Evolutionary conservation across 148 eudicot species (phyloP), one percentile per base, ranked within the genome.

Genomic region (Camellia sinensis): DNA sequence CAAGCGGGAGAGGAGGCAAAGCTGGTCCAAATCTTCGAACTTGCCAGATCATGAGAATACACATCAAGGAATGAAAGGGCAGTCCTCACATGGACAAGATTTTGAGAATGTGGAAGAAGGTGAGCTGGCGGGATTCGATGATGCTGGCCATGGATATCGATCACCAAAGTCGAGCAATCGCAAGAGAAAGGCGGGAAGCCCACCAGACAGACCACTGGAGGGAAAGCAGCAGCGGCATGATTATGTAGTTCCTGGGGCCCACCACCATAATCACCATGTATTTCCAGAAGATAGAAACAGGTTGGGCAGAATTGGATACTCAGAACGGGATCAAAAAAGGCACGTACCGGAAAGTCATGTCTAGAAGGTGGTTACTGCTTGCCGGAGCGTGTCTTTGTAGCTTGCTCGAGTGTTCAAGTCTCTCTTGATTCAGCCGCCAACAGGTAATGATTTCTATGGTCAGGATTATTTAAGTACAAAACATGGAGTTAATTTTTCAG

Each of bases 51-150:
- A 85, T 78, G 89, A 85, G 74, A 80, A 83, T 67, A 46, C 79
- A 43, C 87, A 74, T 65, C 74, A 66, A 18, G 82, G 76, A 22
- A 76, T 80, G 65, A 89, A 87, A 53, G 83, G 88, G 29, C 86
- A 85, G 53, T 81, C 87, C 53, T 68, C 80, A 37, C 86, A 54
- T 69, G 87, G 80, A 62, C 81, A 83, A 71, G 88, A 89, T 57
- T 12, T 79, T 52, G 91, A 87, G 83, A 83, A 85, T 68, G 97
- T 90, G 11, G 98, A 94, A 88, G 97, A 92, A 86, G 97, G 97
- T 73, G 98, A 94, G 83, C 79, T 94, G 66, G 88, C 90, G 14
- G 85, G 85, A 57, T 83, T 82, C 53, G 94, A 87, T 75, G 92
- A 90, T 83, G 83, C 83, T 68, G 89, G 72, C 76, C 82, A 89